Evolutionary conservation across 2,329 filamentous ascomycete genomes (phyloP).

Genomic region (Podosphaera aphanis): DNA sequence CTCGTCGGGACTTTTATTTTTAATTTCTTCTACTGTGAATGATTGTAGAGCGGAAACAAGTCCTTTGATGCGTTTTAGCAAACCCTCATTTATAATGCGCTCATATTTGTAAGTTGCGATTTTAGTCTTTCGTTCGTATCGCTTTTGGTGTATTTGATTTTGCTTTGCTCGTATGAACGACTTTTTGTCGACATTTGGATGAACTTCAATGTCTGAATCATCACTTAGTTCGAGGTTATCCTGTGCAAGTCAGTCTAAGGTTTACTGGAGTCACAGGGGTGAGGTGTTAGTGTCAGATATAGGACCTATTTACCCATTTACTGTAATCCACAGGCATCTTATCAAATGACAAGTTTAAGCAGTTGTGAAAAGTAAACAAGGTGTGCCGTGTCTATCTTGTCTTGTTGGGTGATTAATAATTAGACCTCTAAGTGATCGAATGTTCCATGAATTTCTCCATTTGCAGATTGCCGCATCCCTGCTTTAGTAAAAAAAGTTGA

Average conservation of each 20-base stretch:
- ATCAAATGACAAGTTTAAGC: conserved; percentile 4
- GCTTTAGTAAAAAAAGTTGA: no score
- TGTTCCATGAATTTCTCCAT: conserved; percentile 9
- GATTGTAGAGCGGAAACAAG: conserved; percentile 53
- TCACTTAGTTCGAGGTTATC: conserved; percentile 90
- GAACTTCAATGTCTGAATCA: conserved; percentile 93
- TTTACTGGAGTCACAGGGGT: conserved; percentile 11
- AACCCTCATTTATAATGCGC: conserved; percentile 73
- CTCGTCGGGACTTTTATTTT: conserved; percentile 46
- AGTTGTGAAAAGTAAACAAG: no score
- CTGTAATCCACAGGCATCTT: conserved; percentile 38
- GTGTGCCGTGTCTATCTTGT: no score
- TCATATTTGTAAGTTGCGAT: conserved; percentile 88
- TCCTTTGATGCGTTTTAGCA: conserved; percentile 60
- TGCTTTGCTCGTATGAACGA: conserved; percentile 98
- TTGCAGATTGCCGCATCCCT: not conserved
- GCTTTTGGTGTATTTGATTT: conserved; percentile 83
- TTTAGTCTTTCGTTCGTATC: conserved; percentile 61
- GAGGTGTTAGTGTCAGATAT: not conserved
- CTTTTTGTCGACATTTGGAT: conserved; percentile 94
- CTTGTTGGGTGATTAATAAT: not conserved
- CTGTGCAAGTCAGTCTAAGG: conserved; percentile 21
- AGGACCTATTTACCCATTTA: conserved; percentile 24
- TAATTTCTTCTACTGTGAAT: conserved; percentile 40
- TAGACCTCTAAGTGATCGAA: no score